Evolutionary conservation across 805 yeast species (phyloP).

Genomic region (Starmera quercuum): DNA sequence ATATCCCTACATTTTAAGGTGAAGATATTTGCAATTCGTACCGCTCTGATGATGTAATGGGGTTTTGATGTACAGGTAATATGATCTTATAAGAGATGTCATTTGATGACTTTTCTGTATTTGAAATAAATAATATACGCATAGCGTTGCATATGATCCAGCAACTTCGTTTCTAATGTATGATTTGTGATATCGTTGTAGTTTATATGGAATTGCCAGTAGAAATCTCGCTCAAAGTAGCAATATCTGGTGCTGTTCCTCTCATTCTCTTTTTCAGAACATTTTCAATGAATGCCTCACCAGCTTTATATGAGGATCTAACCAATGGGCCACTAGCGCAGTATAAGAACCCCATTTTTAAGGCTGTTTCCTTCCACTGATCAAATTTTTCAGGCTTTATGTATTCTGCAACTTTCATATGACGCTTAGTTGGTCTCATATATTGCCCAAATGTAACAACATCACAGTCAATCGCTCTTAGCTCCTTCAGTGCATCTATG

Average conservation of each 20-base stretch:
- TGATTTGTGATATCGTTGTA: too few species aligned
- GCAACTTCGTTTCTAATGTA: too few species aligned
- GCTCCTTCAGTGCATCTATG: constrained; percentile 62
- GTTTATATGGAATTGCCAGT: too few species aligned
- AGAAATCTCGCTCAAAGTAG: too few species aligned
- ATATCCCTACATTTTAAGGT: constrained; percentile 34
- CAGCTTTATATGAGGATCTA: constrained; percentile 95
- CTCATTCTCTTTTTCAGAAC: constrained; percentile 62
- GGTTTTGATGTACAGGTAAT: not conserved
- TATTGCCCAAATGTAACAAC: constrained; percentile 98
- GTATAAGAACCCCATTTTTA: constrained; percentile 86
- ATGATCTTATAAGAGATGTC: not conserved
- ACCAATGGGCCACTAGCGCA: constrained; percentile 98
- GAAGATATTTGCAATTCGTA: too few species aligned
- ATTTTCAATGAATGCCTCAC: constrained; percentile 94
- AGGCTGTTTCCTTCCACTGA: constrained; percentile 81
- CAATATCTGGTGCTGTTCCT: not conserved
- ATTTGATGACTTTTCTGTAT: too few species aligned
- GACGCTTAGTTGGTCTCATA: constrained; percentile 98
- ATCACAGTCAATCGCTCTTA: constrained; percentile 74
- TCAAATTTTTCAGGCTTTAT: constrained; percentile 92
- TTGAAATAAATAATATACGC: too few species aligned
- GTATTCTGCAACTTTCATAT: constrained; percentile 96
- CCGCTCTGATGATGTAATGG: too few species aligned
- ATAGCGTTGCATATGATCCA: too few species aligned